Base-by-base conservation (phyloP, 306 rosid species). In the Luffa acutangula region DNA sequence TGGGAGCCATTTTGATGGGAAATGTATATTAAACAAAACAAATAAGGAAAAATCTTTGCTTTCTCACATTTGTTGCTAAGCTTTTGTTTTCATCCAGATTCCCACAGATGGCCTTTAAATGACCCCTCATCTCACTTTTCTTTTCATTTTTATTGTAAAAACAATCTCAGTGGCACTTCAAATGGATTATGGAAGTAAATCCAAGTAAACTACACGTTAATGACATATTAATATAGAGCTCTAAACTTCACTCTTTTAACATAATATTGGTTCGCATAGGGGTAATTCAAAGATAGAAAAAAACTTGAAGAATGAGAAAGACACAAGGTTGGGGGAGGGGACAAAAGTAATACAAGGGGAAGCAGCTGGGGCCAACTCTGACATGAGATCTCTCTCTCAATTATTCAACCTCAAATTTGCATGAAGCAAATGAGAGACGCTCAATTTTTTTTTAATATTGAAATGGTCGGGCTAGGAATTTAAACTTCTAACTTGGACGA, bases 81-180 rank as follows among this genome's bases (percentile, higher is more conserved):
- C 54, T 69, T 69, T 69, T 69, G 75, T 69, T 69, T 69, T 43
- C 53, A 42, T 69, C 31, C 31, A 69, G 75, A 69, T 69, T 69
- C 75, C 11, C 34, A 33, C 70, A 0, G 9, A 33, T 62, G 18
- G 15, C 13, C 58, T 53, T 15, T 53, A 15, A 53, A 15, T 9
- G 1, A 18, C 9, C 60, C 15, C 62, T 14, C 59, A 17, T 3
- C 13, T 9, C 41, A 25, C 41, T 60, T 60, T 60, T 31, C 17
- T 12, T 31, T 60, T 4, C 0, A 3, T 3, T 53, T 53, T 53
- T 53, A 53, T 52, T 52, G 1, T 52, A 11, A 39, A 39, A 39
- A 4, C 54, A 51, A 14, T 51, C 18, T 51, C 54, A 2, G 0
- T 8, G 13, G 0, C 49, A 45, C 7, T 43, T 43, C 11, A 43